These are phyloP conservation scores for Xylaria longipes DNA, from an alignment of 495 filamentous ascomycete genomes.

Conservation along the genomic window DNA sequence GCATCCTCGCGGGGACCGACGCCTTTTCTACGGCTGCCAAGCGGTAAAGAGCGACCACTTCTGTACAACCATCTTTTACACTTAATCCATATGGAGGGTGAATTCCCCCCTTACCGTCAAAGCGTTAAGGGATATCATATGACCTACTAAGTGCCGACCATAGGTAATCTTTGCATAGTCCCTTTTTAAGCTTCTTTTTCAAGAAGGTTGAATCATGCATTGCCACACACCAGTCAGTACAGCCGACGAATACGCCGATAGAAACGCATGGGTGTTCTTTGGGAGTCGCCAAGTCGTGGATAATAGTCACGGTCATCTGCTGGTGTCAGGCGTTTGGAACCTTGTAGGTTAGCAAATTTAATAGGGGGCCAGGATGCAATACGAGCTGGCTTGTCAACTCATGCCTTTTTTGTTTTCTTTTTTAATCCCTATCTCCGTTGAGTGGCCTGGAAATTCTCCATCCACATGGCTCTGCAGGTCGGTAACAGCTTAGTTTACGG, in stretches of 20 bases:
- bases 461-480: not conserved
- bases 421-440: not conserved
- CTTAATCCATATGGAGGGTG: not conserved
- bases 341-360: not conserved
- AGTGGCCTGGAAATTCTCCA: not conserved
- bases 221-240: not conserved
- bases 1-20: not conserved
- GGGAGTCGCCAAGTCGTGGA: not conserved
- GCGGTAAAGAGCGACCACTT: not conserved
- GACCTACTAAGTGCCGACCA: not conserved
- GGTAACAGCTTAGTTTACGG: not conserved
- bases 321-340: not conserved
- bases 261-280: not conserved
- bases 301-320: not conserved
- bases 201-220: not conserved
- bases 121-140: not conserved
- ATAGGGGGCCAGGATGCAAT: not conserved
- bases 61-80: not conserved
- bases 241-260: constrained; percentile 1
- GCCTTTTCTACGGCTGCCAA: not conserved
- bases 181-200: not conserved
- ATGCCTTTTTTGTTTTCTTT: not conserved
- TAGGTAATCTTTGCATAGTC: not conserved
- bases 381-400: not conserved
- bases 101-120: not conserved